phyloP scores from a whole-genome alignment of 2,329 filamentous ascomycete genomes.

The Geosmithia putterillii region DNA sequence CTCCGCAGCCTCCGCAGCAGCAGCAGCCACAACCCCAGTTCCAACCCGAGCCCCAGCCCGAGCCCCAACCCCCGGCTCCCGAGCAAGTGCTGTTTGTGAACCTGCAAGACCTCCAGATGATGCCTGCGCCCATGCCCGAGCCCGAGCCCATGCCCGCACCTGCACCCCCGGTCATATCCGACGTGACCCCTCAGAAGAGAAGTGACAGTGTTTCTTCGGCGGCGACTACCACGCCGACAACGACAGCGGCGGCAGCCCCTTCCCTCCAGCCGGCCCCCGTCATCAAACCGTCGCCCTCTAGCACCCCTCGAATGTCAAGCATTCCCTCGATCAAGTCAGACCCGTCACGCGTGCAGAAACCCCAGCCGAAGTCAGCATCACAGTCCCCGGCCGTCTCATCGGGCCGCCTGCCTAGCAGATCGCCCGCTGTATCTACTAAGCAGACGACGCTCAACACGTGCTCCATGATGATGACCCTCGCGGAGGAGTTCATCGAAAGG shows the following conservation, averaged over 20 bases:
- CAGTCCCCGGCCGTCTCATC: conserved; percentile 28
- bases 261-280: not conserved
- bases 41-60: conserved; percentile 1
- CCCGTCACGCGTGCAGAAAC: conserved; percentile 6
- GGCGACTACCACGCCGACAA: not conserved
- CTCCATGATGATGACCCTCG: conserved; percentile 54
- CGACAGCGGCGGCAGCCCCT: not conserved
- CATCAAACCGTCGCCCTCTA: not conserved
- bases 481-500: conserved; percentile 62
- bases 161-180: not conserved
- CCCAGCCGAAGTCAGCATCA: conserved; percentile 23
- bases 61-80: conserved; percentile 4
- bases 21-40: conserved; percentile 4
- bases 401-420: conserved; percentile 26
- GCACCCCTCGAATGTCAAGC: not conserved
- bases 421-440: conserved; percentile 26
- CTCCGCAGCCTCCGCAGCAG: conserved; percentile 4
- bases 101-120: conserved; percentile 22
- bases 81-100: conserved; percentile 20
- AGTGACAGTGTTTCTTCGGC: not conserved
- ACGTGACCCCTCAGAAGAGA: conserved; percentile 8
- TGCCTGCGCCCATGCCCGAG: conserved; percentile 14
- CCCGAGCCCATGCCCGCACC: conserved; percentile 2
- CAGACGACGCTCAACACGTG: conserved; percentile 35
- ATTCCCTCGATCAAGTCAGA: not conserved